Evolutionary conservation across 1,139 yeast species (phyloP).

Genomic region (Scheffersomyces segobiensis): DNA sequence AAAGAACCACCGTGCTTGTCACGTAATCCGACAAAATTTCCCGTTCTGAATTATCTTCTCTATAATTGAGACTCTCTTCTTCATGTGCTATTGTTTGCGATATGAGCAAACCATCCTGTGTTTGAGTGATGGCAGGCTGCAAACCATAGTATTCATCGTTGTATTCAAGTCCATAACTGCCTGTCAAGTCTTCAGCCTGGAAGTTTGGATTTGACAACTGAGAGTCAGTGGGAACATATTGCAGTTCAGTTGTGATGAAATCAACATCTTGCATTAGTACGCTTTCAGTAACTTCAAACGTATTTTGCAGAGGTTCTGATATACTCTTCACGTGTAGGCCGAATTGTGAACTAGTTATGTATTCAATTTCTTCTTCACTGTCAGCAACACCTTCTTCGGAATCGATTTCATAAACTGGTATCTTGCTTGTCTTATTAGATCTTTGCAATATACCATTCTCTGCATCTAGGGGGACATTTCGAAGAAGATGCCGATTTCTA

Average conservation of each 20-base stretch:
- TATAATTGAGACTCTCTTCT: background rate
- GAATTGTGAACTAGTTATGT: constrained; percentile 3
- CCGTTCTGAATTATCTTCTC: background rate
- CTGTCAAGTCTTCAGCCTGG: constrained; percentile 10
- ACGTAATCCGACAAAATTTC: background rate
- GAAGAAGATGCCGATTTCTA: background rate
- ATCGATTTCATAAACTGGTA: background rate
- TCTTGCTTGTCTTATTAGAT: background rate
- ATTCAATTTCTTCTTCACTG: constrained; percentile 15
- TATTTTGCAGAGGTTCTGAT: background rate
- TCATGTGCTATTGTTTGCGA: background rate
- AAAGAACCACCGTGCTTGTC: background rate
- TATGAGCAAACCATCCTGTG: background rate
- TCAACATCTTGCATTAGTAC: background rate
- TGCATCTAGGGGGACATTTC: background rate
- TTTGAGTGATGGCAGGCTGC: background rate
- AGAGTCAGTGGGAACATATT: background rate
- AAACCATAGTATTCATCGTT: background rate
- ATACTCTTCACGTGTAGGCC: background rate
- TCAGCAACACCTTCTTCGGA: constrained; percentile 9
- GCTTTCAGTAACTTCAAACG: background rate
- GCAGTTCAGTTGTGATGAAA: background rate
- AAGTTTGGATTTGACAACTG: constrained; percentile 10
- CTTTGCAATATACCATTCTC: background rate
- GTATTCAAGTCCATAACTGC: background rate